A percentile compares a stretch with the other conserved stretches of the same genome.
Evolutionary conservation across 108 stramenopile genomes (phyloP).

Genomic region (Asterionellopsis glacialis): DNA sequence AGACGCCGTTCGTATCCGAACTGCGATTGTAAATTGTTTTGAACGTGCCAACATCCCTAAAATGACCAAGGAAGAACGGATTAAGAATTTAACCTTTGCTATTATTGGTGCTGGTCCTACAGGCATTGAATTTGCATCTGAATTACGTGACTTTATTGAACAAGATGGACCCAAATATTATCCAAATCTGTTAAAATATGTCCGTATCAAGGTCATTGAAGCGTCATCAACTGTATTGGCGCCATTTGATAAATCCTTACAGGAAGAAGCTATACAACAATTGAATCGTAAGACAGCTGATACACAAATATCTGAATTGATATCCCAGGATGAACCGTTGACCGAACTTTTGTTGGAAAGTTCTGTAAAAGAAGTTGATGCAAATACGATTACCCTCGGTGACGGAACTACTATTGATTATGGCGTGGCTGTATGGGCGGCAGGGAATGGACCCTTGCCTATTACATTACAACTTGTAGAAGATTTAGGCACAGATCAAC

Average conservation of each 20-base stretch:
- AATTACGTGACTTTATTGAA: slow-evolving; percentile 92
- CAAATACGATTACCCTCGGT: slow-evolving; percentile 62
- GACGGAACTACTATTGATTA: slow-evolving; percentile 75
- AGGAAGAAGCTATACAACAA: slow-evolving; percentile 75
- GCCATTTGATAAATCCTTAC: slow-evolving; percentile 87
- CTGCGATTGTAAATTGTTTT: slow-evolving; percentile 90
- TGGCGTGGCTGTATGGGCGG: slow-evolving; percentile 92
- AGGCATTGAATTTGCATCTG: slow-evolving; percentile 90
- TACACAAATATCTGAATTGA: slow-evolving; percentile 28
- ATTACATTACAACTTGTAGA: slow-evolving; percentile 74
- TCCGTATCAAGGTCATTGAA: slow-evolving; percentile 91
- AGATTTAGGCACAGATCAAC: slow-evolving; percentile 55
- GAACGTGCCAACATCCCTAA: slow-evolving; percentile 90
- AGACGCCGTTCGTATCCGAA: slow-evolving; percentile 77
- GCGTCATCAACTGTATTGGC: slow-evolving; percentile 80
- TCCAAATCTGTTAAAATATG: slow-evolving; percentile 71
- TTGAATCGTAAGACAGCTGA: slow-evolving; percentile 58
- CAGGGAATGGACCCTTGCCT: slow-evolving; percentile 91
- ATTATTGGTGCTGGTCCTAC: slow-evolving; percentile 95
- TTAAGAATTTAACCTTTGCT: slow-evolving; percentile 77
- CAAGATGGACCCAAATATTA: slow-evolving; percentile 89
- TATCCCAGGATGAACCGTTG: slow-evolving; percentile 57
- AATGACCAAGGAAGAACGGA: slow-evolving; percentile 59
- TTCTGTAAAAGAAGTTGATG: slow-evolving; percentile 87
- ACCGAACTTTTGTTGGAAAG: slow-evolving; percentile 78